Evolutionary conservation across 2,329 filamentous ascomycete species (phyloP).

Genomic region (Aureobasidium melanogenum): DNA sequence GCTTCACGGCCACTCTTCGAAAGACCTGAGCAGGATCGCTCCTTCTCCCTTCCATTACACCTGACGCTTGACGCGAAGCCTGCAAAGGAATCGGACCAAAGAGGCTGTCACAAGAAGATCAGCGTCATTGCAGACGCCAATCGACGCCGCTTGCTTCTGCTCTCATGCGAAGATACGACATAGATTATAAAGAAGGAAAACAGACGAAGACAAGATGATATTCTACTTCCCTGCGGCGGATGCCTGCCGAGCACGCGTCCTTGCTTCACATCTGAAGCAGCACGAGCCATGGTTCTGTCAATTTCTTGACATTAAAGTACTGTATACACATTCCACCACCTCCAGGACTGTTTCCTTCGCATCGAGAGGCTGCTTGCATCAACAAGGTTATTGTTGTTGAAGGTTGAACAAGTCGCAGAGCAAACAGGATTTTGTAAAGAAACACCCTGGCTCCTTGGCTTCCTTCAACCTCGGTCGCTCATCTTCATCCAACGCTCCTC

Average conservation of each 20-base stretch:
- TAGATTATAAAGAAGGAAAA: background rate
- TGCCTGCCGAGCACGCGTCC: background rate
- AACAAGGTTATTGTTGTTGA: background rate
- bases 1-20: background rate
- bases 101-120: background rate
- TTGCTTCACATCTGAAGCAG: conserved; percentile 1
- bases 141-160: background rate
- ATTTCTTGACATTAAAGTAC: background rate
- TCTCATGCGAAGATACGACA: background rate
- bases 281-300: background rate
- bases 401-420: background rate
- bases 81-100: background rate
- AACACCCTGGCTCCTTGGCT: background rate
- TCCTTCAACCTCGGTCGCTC: background rate
- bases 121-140: background rate
- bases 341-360: background rate
- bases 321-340: background rate
- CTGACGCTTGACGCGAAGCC: background rate
- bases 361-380: background rate
- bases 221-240: conserved; percentile 1
- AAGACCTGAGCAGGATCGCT: background rate
- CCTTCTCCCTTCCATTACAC: conserved; percentile 3
- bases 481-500: background rate
- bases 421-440: background rate
- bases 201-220: background rate